Conservation (phyloP, 2,329 filamentous ascomycete species). For the Penicillium sp. region DNA sequence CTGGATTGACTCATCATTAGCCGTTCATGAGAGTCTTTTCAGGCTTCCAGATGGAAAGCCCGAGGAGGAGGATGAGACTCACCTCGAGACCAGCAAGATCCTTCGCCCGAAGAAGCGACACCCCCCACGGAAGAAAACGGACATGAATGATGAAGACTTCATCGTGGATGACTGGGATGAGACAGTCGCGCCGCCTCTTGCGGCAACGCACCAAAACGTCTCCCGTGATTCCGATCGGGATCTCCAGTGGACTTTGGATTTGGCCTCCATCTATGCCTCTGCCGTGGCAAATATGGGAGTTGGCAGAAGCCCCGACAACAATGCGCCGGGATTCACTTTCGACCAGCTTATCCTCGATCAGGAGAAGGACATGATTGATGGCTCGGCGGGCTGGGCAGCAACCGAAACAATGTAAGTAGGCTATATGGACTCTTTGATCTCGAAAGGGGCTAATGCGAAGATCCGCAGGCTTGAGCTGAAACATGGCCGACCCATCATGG, state of each 20-base stretch:
- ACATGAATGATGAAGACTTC: constrained; percentile 30
- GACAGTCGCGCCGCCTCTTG: constrained; percentile 16
- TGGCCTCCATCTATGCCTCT: constrained; percentile 29
- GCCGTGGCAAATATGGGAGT: constrained; percentile 19
- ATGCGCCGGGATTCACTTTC: constrained; percentile 14
- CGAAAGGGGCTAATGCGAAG: constrained; percentile 8
- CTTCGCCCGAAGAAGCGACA: constrained; percentile 26
- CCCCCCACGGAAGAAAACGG: constrained; percentile 7
- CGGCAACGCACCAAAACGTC: constrained; percentile 10
- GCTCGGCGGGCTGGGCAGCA: constrained; percentile 8
- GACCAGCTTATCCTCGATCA: constrained; percentile 27
- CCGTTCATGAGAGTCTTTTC: constrained; percentile 40
- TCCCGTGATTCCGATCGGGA: constrained; percentile 16
- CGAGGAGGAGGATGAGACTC: constrained; percentile 15
- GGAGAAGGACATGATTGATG: constrained; percentile 9
- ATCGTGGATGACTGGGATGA: constrained; percentile 43
- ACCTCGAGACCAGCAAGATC: constrained; percentile 18
- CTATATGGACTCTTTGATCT: no score
- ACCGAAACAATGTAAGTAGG: constrained; percentile 35
- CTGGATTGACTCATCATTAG: constrained; percentile 33
- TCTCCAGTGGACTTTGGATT: constrained; percentile 34
- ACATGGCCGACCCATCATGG: constrained; percentile 26
- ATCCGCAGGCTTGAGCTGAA: constrained; percentile 36
- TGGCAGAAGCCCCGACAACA: not conserved
- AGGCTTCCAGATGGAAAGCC: constrained; percentile 15